Evolutionary conservation across 106 monocot species (phyloP).

Genomic region (Platanthera zijinensis): DNA sequence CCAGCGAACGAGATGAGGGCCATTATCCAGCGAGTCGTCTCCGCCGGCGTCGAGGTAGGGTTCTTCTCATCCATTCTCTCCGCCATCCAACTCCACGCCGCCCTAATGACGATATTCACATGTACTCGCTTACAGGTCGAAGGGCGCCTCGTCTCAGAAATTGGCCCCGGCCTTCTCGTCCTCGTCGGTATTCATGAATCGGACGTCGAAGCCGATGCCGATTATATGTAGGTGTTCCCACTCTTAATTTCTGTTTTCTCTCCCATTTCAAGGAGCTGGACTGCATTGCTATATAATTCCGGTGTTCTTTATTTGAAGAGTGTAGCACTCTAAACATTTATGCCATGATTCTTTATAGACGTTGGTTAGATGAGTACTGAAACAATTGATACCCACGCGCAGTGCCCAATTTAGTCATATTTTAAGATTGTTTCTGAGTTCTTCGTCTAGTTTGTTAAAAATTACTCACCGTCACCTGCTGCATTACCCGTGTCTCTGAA

Average conservation of each 20-base stretch:
- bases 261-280: not conserved
- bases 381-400: no score
- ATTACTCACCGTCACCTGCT: not conserved
- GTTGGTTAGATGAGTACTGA: not conserved
- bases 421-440: no score
- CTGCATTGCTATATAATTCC: not conserved
- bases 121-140: slow-evolving; percentile 43
- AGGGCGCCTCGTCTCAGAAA: slow-evolving; percentile 71
- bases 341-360: not conserved
- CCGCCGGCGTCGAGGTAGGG: slow-evolving; percentile 81
- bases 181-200: slow-evolving; percentile 80
- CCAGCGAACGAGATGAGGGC: slow-evolving; percentile 49
- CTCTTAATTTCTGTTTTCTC: not conserved
- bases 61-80: not conserved
- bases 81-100: not conserved
- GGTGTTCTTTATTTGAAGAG: not conserved
- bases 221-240: slow-evolving; percentile 52
- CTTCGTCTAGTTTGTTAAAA: not conserved
- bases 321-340: not conserved
- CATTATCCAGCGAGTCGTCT: slow-evolving; percentile 77
- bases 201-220: slow-evolving; percentile 76
- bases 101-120: not conserved
- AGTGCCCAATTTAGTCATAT: no score
- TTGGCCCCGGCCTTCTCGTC: slow-evolving; percentile 80
- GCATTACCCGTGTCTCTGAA: not conserved